Base-by-base conservation (phyloP, 441 rosid genomes). In the Adansonia gregorii region DNA sequence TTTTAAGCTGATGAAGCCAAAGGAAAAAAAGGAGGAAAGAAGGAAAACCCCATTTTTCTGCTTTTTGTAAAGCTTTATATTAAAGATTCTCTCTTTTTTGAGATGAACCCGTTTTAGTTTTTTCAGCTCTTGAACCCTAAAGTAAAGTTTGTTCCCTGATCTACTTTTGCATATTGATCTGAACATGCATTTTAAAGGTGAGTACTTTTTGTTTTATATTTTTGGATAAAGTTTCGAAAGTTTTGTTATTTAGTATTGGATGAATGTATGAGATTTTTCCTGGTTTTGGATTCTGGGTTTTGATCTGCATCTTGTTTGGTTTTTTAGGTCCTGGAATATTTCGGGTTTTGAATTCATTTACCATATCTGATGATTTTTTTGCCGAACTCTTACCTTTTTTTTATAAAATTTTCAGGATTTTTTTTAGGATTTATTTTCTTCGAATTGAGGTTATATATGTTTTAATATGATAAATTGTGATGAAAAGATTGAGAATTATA, bases 171-270 rank as follows among this genome's bases (percentile, higher is more conserved):
- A 75, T 87, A 87, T 75, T 84, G 81, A 76, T 85, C 80, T 59
- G 78, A 55, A 73, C 78, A 74, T 81, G 84, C 90, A 85, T 90
- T 74, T 65, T 76, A 55, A 8, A 78, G 87, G 86, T 80, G 59
- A 78, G 86, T 59, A 71, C 24, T 63, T 3, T 71, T 4, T 52
- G 51, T 56, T 63, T 71, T 61, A 4, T 19, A 17, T 61, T 76
- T 64, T 6, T 61, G 8, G 17, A 45, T 75, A 35, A 74, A 64
- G 46, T 49, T 61, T 74, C 35, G 55, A 11, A 52, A 61, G 24
- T 56, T 60, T 49, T 55, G 65, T 17, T 55, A 0, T 35, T 41
- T 81, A 67, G 11, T n/a, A 12, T 45, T 24, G 39, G 46, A 9
- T 27, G 12, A 22, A 70, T 71, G 48, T 15, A 35, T 39, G 46